A percentile compares a stretch with the other conserved stretches of the same genome.
These are phyloP conservation scores for Mucor mucedo DNA, from an alignment of 371 early-diverging fungal genomes.

Conservation along the genomic window DNA sequence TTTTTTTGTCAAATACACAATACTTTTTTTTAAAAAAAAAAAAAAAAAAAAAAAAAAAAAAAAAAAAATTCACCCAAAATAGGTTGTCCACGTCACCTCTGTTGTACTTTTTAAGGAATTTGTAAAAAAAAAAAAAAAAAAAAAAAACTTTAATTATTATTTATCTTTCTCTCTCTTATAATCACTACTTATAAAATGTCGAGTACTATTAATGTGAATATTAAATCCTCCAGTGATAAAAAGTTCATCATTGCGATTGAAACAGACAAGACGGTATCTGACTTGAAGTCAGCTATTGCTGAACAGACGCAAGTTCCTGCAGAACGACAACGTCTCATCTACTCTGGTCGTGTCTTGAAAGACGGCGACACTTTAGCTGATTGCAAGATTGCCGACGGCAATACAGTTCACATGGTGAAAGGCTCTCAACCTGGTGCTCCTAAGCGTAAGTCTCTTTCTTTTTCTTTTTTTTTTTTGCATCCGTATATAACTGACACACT, in stretches of 20 bases:
- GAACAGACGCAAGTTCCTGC: slow-evolving; percentile 73
- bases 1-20: too few species aligned
- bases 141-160: slow-evolving; percentile 1
- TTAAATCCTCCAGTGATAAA: slow-evolving; percentile 87
- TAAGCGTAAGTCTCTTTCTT: slow-evolving; percentile 25
- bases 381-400: slow-evolving; percentile 83
- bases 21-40: too few species aligned
- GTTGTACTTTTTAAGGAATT: too few species aligned
- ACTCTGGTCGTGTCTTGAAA: slow-evolving; percentile 92
- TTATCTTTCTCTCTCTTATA: not conserved
- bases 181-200: slow-evolving; percentile 4
- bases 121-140: too few species aligned
- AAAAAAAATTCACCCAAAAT: too few species aligned
- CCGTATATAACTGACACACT: slow-evolving; percentile 4
- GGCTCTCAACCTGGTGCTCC: slow-evolving; percentile 57
- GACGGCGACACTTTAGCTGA: slow-evolving; percentile 79
- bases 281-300: slow-evolving; percentile 82
- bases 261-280: slow-evolving; percentile 66
- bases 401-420: slow-evolving; percentile 87
- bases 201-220: slow-evolving; percentile 63
- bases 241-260: slow-evolving; percentile 76
- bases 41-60: too few species aligned
- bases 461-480: slow-evolving; percentile 3
- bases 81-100: too few species aligned
- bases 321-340: slow-evolving; percentile 91